Percentiles rank a stretch among this genome's conserved stretches.
Conservation (phyloP, 139 green algal genomes). For the Dunaliella primolecta region DNA sequence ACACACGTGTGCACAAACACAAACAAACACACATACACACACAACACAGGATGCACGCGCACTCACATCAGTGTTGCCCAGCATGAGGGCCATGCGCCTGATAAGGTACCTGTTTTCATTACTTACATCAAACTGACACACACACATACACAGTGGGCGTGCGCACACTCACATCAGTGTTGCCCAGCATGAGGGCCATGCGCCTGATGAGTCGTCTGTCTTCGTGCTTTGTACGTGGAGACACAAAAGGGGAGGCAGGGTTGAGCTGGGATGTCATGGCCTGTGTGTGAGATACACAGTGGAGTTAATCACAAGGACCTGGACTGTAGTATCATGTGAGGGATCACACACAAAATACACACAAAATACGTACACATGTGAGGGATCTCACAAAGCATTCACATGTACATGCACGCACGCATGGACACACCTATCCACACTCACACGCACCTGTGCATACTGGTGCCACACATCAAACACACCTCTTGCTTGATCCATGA, state of each 20-base stretch:
- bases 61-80: constrained; percentile 30
- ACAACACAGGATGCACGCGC: too few relatives aligned
- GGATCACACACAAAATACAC: too few relatives aligned
- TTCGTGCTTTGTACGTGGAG: constrained; percentile 23
- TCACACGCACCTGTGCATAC: neutral
- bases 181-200: constrained; percentile 39
- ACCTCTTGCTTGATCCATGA: neutral
- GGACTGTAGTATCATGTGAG: too few relatives aligned
- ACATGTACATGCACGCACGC: neutral
- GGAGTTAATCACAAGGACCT: too few relatives aligned
- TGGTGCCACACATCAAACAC: neutral
- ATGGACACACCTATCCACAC: neutral
- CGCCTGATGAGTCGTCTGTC: constrained; percentile 36
- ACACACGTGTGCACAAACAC: too few relatives aligned
- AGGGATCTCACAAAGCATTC: too few relatives aligned
- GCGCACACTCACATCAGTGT: constrained; percentile 22
- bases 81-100: constrained; percentile 31
- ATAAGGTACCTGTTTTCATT: constrained; percentile 22
- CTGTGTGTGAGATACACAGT: neutral
- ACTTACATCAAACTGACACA: too few relatives aligned
- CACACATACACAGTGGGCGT: too few relatives aligned
- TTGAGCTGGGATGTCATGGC: constrained; percentile 1
- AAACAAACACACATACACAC: too few relatives aligned
- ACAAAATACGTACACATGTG: neutral
- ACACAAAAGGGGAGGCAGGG: constrained; percentile 39